phyloP scores from a whole-genome alignment of 495 filamentous ascomycete genomes.

The Hypoxylon intermedium region DNA sequence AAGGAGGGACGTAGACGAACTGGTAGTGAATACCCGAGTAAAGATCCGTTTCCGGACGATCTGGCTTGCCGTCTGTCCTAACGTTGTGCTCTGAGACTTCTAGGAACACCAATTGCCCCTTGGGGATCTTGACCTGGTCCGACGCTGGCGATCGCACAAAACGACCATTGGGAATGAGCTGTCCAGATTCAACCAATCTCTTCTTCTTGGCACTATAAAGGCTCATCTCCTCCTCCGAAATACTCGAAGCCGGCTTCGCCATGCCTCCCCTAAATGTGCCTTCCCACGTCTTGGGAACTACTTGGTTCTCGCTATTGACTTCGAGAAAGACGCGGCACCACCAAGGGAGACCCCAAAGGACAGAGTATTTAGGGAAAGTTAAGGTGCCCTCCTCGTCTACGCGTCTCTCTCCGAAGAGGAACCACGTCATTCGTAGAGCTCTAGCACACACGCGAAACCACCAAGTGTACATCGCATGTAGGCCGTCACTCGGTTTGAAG shows the following conservation, averaged over 20 bases:
- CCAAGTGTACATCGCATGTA: conserved; percentile 89
- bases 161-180: conserved; percentile 69
- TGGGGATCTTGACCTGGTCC: conserved; percentile 92
- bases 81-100: conserved; percentile 76
- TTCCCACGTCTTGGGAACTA: conserved; percentile 51
- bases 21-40: conserved; percentile 77
- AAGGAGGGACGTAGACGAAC: conserved; percentile 87
- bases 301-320: conserved; percentile 39
- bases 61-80: conserved; percentile 62
- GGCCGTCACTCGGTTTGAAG: conserved; percentile 80
- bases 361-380: conserved; percentile 36
- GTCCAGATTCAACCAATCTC: conserved; percentile 52
- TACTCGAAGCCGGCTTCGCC: conserved; percentile 40
- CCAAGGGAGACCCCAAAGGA: conserved; percentile 33
- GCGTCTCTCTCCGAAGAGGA: conserved; percentile 85
- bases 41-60: conserved; percentile 63
- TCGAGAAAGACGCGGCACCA: conserved; percentile 49
- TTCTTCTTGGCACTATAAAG: conserved; percentile 34
- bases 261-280: conserved; percentile 49
- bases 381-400: conserved; percentile 80
- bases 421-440: conserved; percentile 80
- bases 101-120: conserved; percentile 79
- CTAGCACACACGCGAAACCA: conserved; percentile 93
- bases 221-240: conserved; percentile 35
- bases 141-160: conserved; percentile 90